Conservation (phyloP, 345 rosid genomes). For the Clausena lansium region DNA sequence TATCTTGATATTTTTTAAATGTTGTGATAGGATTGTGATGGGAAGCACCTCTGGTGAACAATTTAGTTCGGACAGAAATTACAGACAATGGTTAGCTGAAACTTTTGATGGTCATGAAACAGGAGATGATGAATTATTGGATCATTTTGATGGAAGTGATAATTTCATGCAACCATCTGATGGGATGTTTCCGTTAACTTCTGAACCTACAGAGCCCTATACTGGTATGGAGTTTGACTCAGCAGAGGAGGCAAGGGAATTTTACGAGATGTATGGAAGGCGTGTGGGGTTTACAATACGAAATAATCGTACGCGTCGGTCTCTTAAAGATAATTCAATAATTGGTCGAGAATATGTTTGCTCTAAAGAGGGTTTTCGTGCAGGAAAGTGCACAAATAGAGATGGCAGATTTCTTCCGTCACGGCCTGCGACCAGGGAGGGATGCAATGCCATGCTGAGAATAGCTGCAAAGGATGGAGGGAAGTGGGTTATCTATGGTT, state of each 20-base stretch:
- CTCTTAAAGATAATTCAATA: constrained; percentile 43
- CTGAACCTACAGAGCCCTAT: constrained; percentile 25
- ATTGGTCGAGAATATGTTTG: constrained; percentile 46
- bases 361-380: constrained; percentile 39
- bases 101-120: constrained; percentile 38
- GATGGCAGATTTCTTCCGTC: constrained; percentile 21
- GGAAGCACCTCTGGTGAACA: constrained; percentile 32
- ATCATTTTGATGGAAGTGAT: constrained; percentile 29
- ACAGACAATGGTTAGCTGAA: constrained; percentile 36
- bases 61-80: constrained; percentile 23
- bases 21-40: constrained; percentile 27
- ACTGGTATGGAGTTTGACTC: constrained; percentile 39
- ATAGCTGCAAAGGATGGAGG: constrained; percentile 38
- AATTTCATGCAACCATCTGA: constrained; percentile 17
- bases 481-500: constrained; percentile 44
- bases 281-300: constrained; percentile 38
- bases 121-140: constrained; percentile 36
- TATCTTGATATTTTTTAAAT: not conserved
- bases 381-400: constrained; percentile 20
- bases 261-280: constrained; percentile 42
- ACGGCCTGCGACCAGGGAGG: constrained; percentile 34
- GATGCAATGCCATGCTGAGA: constrained; percentile 45
- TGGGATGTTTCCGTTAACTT: constrained; percentile 16
- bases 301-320: constrained; percentile 38
- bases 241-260: constrained; percentile 45